Base-by-base conservation (phyloP, 495 filamentous ascomycete species). In the Talaromyces proteolyticus region DNA sequence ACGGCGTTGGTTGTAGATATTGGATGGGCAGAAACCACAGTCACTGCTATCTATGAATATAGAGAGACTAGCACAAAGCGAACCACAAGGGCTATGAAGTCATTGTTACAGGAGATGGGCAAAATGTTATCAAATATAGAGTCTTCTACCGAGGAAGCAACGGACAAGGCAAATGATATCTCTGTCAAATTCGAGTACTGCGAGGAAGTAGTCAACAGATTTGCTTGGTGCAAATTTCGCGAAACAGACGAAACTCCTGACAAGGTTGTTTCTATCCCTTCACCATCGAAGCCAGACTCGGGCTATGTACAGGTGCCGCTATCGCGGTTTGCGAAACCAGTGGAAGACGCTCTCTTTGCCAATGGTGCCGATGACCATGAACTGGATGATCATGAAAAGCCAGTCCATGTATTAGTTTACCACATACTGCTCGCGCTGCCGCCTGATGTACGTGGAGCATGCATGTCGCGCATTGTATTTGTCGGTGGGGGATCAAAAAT, bases 391-490 rank as follows among this genome's bases (percentile, higher is more conserved):
- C 79, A 98, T 53, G 89, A 96, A 48, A 76, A 84, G 22, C 79
- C 91, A 0, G 63, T 96, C 0, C 85, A 82, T 23, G 53, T 79
- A 7, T 75, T 97, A 7, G 74, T 91, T 1, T 95, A 95, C 66
- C 76, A 77, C 24, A 72, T 77, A n/a, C 78, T 98, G 3, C 73
- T 92, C 2, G 66, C 79, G 8, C 73, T 95, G 1, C 87, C 91
- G 0, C 69, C 91, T 2, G 93, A 98, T 68, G 80, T 88, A 18
- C 83, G 93, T 19, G 82, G 84, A 0, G 67, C 84, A 7, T 95
- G 90, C 64, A 93, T 96, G 88, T 81, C 90, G 6, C 86, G 92
- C 44, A 89, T 98, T 46, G 76, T 95, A 4, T 83, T 97, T 59
- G 85, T 86, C 0, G 93, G 93, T 29, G 91, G 91, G 5, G 85